A percentile compares a stretch with the other conserved stretches of the same genome.
Evolutionary conservation across 352 stramenopile genomes (phyloP).

Genomic region (Globisporangium abappressorium): DNA sequence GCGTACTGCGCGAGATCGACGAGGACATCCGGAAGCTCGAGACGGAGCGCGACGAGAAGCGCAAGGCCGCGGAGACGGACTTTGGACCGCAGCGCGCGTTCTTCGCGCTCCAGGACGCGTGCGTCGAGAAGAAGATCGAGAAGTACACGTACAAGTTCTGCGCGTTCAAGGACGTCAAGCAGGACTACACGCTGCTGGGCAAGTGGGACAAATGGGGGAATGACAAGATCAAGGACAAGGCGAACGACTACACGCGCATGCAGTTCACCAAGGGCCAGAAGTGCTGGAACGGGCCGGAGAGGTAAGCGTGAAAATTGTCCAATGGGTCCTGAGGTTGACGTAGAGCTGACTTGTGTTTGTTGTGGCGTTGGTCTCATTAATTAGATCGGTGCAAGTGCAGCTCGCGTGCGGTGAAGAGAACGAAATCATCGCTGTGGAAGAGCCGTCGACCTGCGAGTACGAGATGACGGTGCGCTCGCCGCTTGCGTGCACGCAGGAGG

Average conservation of each 20-base stretch:
- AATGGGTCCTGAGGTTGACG: not conserved
- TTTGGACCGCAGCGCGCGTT: constrained; percentile 74
- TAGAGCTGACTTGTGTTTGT: not conserved
- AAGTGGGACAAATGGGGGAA: constrained; percentile 62
- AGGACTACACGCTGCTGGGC: constrained; percentile 78
- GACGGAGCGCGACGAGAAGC: constrained; percentile 44
- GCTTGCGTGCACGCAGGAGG: constrained; percentile 51
- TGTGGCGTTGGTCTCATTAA: not conserved
- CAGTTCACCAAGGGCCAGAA: constrained; percentile 76
- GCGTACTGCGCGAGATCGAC: constrained; percentile 65
- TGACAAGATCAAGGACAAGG: constrained; percentile 1
- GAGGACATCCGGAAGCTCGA: constrained; percentile 52
- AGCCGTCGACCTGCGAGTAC: constrained; percentile 93
- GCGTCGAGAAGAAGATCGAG: constrained; percentile 75
- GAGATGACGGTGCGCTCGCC: constrained; percentile 78
- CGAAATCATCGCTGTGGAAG: constrained; percentile 87
- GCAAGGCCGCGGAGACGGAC: constrained; percentile 39
- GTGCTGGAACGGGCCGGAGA: constrained; percentile 91
- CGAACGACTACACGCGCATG: constrained; percentile 52
- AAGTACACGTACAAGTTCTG: constrained; percentile 91
- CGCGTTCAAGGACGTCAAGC: constrained; percentile 74
- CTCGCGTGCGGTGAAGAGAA: constrained; percentile 81
- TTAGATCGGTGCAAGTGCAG: constrained; percentile 59
- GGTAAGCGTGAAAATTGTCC: constrained; percentile 23
- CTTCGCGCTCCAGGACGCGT: constrained; percentile 72